Base-by-base conservation (phyloP, 257 asterid genomes). In the Gentiana straminea region DNA sequence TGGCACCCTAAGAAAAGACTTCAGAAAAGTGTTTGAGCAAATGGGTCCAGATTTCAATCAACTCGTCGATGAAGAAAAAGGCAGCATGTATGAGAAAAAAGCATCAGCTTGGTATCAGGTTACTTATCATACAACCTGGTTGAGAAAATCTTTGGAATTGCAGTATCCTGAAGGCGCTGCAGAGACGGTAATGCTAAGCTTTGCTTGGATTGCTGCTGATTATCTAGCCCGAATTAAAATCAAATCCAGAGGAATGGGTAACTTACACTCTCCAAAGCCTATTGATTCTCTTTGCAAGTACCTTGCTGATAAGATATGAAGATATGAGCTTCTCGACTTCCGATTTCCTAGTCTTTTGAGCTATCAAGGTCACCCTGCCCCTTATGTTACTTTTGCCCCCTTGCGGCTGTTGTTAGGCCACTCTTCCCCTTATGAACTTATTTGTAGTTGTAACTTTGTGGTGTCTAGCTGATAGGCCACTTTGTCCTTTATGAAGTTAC, bases 201-300 rank as follows among this genome's bases (percentile, higher is more conserved):
- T 92, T 67, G 77, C 94, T 8, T 88, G 99, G 99, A 88, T 88
- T 59, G 94, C 97, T n/a, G 86, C 86, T 53, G 95, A 92, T 74
- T 85, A 85, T 59, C 80, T 88, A 47, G 89, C 94, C 41, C 79
- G 87, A 67, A 85, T 85, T 51, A 88, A 92, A 63, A 74, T 88
- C 33, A 78, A 74, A 73, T 33, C 38, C 33, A 65, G 84, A 67
- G 79, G 59, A 74, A 54, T 49, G 46, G 66, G 52, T 35, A 79
- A 72, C 24, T 13, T 35, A 2, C 61, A 72, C 65, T 78, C 93
- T 33, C 15, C 13, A 13, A 75, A 82, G 69, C 95, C 94, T 35
- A 75, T 87, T 2, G 80, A 84, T 77, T 70, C 84, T 57, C 81
- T 92, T 60, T 70, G 88, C 35, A 81, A 79, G 68, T 88, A 83